Evolutionary conservation across 176 grass and related monocot genomes (phyloP).

Genomic region (Tillandsia fasciculata): DNA sequence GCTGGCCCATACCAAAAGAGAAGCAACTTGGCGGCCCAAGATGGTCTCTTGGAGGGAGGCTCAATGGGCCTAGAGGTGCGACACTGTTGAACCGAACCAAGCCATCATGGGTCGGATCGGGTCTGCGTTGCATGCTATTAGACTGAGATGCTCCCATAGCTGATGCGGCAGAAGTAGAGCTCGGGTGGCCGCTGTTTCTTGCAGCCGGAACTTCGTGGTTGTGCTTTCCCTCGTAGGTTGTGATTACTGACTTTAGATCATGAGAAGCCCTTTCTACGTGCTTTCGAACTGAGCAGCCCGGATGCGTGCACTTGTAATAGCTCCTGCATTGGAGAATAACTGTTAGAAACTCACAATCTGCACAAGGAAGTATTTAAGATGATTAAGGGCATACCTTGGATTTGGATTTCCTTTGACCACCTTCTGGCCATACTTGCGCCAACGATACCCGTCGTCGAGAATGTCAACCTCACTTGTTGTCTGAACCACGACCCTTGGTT

Average conservation of each 20-base stretch:
- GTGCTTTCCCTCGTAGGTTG: conserved; percentile 72
- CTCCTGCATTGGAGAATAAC: conserved; percentile 27
- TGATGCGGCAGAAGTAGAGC: conserved; percentile 3
- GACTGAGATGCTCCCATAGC: conserved; percentile 1
- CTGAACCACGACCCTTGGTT: conserved; percentile 64
- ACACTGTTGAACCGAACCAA: conserved; percentile 28
- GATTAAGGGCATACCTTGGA: conserved; percentile 35
- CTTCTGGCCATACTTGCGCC: conserved; percentile 83
- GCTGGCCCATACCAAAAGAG: conserved; percentile 26
- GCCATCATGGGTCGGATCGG: conserved; percentile 28
- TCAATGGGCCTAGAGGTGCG: conserved; percentile 12
- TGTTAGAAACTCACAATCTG: not conserved
- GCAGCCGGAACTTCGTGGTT: conserved; percentile 54
- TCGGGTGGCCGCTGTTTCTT: conserved; percentile 41
- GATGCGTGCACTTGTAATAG: conserved; percentile 77
- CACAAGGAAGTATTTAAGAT: not conserved
- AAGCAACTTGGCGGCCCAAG: conserved; percentile 29
- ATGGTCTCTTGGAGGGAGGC: conserved; percentile 36
- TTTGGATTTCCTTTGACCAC: conserved; percentile 65
- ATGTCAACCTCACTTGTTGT: conserved; percentile 60
- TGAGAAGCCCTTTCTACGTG: conserved; percentile 66
- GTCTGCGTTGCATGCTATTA: conserved; percentile 18
- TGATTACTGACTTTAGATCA: conserved; percentile 64
- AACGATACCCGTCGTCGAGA: conserved; percentile 69
- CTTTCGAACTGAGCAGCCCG: conserved; percentile 47